These are phyloP conservation scores for Dendrocalamus latiflorus DNA, from an alignment of 202 grass and related monocot species.

Conservation along the genomic window DNA sequence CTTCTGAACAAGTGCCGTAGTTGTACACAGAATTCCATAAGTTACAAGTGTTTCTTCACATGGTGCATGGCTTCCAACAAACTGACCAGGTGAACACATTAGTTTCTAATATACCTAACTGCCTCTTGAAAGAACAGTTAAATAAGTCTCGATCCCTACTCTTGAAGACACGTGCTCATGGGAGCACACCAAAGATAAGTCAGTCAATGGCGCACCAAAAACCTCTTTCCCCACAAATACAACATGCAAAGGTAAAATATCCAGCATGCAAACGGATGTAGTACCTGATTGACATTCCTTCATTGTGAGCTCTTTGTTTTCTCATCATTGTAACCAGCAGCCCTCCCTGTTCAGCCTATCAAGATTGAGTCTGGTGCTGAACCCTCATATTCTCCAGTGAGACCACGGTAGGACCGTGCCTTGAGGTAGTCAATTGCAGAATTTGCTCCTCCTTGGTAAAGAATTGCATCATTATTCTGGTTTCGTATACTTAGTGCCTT, in stretches of 20 bases:
- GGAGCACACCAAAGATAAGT: background rate
- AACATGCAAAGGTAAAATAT: background rate
- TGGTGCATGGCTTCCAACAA: background rate
- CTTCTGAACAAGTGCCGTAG: background rate
- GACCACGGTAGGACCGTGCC: too few relatives aligned
- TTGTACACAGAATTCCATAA: background rate
- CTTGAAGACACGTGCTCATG: background rate
- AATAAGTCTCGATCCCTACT: background rate
- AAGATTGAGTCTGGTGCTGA: conserved; percentile 39
- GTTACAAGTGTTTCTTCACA: background rate
- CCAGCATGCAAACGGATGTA: background rate
- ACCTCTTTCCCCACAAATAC: background rate
- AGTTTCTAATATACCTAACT: conserved; percentile 4
- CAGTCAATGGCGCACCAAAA: background rate
- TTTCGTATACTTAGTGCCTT: conserved; percentile 54
- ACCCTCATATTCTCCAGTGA: conserved; percentile 47
- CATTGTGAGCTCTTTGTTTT: too few relatives aligned
- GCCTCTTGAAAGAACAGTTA: background rate
- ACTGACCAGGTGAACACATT: background rate
- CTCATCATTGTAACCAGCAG: too few relatives aligned
- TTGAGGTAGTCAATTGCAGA: conserved; percentile 76
- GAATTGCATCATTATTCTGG: conserved; percentile 42
- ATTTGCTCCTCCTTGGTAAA: conserved; percentile 73
- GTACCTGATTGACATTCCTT: background rate
- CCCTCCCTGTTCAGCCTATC: conserved; percentile 61